Evolutionary conservation across 1,284 basidiomycete species (phyloP).

Genomic region (Macrocystidia cucumis): DNA sequence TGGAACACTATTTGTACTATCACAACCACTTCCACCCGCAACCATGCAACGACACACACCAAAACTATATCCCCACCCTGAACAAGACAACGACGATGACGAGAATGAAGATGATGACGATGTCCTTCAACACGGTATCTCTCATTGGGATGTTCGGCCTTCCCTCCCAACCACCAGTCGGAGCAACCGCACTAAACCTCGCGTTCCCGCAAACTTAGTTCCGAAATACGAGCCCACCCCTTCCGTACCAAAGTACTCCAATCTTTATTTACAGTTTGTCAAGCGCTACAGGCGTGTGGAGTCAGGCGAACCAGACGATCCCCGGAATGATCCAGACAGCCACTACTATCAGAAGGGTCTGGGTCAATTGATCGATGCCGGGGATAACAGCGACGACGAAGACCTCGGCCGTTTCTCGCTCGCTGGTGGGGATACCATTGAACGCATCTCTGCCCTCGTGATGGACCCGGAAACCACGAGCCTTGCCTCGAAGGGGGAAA

Average conservation of each 20-base stretch:
- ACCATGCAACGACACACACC: slow-evolving; percentile 46
- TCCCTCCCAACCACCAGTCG: slow-evolving; percentile 24
- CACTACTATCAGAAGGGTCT: slow-evolving; percentile 69
- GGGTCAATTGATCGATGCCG: slow-evolving; percentile 62
- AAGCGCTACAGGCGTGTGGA: slow-evolving; percentile 58
- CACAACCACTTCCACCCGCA: background rate
- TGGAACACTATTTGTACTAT: too few relatives aligned
- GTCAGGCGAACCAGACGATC: slow-evolving; percentile 50
- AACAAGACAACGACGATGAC: slow-evolving; percentile 40
- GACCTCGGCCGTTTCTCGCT: slow-evolving; percentile 37
- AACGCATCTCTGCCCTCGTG: slow-evolving; percentile 43
- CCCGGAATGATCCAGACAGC: slow-evolving; percentile 65
- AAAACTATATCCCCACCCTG: slow-evolving; percentile 59
- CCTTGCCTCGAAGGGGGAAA: slow-evolving; percentile 62
- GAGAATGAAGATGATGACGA: slow-evolving; percentile 27
- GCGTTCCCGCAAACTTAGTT: slow-evolving; percentile 23
- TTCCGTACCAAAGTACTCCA: slow-evolving; percentile 41
- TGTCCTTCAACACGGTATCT: slow-evolving; percentile 13
- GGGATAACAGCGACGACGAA: slow-evolving; percentile 69
- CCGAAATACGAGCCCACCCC: slow-evolving; percentile 15
- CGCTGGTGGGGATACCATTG: slow-evolving; percentile 36
- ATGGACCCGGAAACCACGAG: slow-evolving; percentile 55
- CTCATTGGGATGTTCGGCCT: slow-evolving; percentile 21
- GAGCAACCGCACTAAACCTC: slow-evolving; percentile 19
- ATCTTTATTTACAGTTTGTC: slow-evolving; percentile 73